Evolutionary conservation across 257 asterid species (phyloP).

Genomic region (Verbena officinalis): DNA sequence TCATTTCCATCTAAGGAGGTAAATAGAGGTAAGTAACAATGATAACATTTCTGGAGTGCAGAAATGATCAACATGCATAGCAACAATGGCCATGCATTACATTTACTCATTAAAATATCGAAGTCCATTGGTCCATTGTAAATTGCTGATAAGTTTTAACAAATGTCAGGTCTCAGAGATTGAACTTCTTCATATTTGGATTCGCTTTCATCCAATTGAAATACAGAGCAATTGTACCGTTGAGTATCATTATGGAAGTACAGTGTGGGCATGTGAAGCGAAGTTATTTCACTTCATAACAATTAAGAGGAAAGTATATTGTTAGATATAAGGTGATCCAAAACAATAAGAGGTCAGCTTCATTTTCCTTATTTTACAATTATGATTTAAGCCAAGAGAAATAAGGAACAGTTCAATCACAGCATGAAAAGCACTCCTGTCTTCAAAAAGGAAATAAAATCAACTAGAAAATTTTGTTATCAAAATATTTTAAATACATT

Average conservation of each 20-base stretch:
- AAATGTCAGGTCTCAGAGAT: not conserved
- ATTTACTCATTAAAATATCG: conserved; percentile 9
- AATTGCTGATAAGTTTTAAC: not conserved
- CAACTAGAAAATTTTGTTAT: not conserved
- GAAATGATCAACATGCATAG: conserved; percentile 17
- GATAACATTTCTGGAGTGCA: not conserved
- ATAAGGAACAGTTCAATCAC: conserved; percentile 1
- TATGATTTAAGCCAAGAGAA: not conserved
- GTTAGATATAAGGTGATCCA: not conserved
- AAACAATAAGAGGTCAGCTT: conserved; percentile 7
- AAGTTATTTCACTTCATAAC: not conserved
- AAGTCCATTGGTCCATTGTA: conserved; percentile 7
- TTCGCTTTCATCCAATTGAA: not conserved
- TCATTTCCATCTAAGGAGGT: conserved; percentile 5
- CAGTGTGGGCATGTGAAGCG: not conserved
- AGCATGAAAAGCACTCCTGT: not conserved
- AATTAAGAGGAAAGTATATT: not conserved
- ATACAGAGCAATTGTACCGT: not conserved
- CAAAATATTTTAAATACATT: conserved; percentile 5
- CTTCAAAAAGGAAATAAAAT: conserved; percentile 4
- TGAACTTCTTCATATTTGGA: conserved; percentile 5
- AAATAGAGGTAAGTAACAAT: conserved; percentile 5
- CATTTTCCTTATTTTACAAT: conserved; percentile 4
- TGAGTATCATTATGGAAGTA: not conserved
- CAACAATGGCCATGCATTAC: conserved; percentile 17